Evolutionary conservation across 257 asterid genomes (phyloP), one percentile per base, ranked within the genome.

Genomic region (Capsicum chinense): DNA sequence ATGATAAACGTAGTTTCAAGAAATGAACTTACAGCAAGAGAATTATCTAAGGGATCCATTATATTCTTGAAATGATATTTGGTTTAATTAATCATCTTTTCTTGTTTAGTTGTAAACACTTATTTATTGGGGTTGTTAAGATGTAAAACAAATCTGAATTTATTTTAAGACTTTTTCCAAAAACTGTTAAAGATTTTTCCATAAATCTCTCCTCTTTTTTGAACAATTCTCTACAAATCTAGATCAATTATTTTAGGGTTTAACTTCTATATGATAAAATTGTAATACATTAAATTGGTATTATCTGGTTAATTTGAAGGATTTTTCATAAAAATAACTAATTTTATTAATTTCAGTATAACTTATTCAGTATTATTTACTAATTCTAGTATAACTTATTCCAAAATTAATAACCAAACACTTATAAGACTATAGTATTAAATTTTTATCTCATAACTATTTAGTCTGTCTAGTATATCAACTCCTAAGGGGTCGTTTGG

Each of bases 21-120:
- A 52, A 76, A 76, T 76, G 47, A 76, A 52, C 81, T 76, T 76
- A 76, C 81, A 76, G 52, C 48, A 76, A 76, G 60, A 76, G 63
- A 76, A 52, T 44, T 44, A 44, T 52, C 48, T 13, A 52, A 76
- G 14, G 63, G 81, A 52, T 76, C 44, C 81, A 76, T 26, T 26
- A 26, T 26, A 26, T 76, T 21, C 15, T 76, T 26, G 12, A 26
- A 73, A 52, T 26, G 2, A 7, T 52, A 52, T 76, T 7, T 52
- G 57, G 4, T 33, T 73, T 52, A 52, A 47, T 52, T 11, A 19
- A 19, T n/a, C 7, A 11, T n/a, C 3, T 73, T 48, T 50, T 44
- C 54, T 50, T 19, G 17, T 48, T 73, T 74, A 13, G 48, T 52
- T 26, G 47, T 76, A 26, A 26, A 21, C 7, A 76, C 63, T 76